Conservation (phyloP, 192 early-diverging fungal species). For the Umbelopsis ramanniana region DNA sequence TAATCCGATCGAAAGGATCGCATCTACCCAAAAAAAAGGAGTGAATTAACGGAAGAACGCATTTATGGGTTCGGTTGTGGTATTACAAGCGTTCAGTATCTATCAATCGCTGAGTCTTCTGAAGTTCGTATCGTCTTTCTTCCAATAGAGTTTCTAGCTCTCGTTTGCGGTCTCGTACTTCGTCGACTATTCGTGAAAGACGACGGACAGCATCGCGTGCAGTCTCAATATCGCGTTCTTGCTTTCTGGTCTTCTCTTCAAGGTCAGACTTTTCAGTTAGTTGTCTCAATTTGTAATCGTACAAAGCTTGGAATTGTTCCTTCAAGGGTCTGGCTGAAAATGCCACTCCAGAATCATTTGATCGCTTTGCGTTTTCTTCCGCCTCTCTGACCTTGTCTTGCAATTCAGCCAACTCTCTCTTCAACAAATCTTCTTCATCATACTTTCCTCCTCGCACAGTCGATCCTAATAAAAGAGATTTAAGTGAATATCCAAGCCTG, state of each 20-base stretch:
- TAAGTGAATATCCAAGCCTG: background rate
- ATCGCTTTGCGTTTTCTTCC: conserved; percentile 39
- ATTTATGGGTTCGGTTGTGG: background rate
- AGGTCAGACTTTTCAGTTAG: conserved; percentile 49
- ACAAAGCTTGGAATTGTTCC: conserved; percentile 53
- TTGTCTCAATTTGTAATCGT: conserved; percentile 59
- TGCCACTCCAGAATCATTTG: conserved; percentile 23
- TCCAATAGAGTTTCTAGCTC: conserved; percentile 53
- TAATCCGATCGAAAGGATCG: background rate
- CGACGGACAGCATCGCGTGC: conserved; percentile 51
- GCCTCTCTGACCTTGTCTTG: conserved; percentile 54
- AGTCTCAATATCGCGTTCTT: conserved; percentile 57
- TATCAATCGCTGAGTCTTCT: conserved; percentile 45
- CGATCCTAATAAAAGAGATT: background rate
- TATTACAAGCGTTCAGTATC: conserved; percentile 25
- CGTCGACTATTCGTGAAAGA: conserved; percentile 50
- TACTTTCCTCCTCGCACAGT: conserved; percentile 13
- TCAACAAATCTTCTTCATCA: conserved; percentile 54
- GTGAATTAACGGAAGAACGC: too few species aligned
- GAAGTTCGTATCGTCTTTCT: conserved; percentile 51
- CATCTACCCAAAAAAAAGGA: too few species aligned
- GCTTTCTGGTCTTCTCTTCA: conserved; percentile 46
- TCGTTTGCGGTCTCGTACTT: conserved; percentile 50
- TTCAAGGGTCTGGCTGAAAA: conserved; percentile 35
- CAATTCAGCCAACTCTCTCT: conserved; percentile 49